Evolutionary conservation across 345 rosid species (phyloP).

Genomic region (Lepidium africanum): DNA sequence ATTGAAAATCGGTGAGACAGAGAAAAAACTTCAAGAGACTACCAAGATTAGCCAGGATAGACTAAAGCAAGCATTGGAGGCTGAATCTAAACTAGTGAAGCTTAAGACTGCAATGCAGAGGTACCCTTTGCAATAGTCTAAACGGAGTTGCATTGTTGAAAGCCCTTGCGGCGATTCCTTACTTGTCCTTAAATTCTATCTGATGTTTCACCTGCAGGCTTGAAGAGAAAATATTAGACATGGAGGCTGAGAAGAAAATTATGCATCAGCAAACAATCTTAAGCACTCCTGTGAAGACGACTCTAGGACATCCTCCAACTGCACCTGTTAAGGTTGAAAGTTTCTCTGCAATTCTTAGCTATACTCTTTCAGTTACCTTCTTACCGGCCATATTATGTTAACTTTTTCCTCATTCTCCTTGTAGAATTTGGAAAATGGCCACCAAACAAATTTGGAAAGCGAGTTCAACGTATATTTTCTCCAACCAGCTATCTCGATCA

Average conservation of each 20-base stretch:
- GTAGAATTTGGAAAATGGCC: slow-evolving; percentile 91
- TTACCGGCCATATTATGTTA: neutral
- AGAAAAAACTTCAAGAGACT: slow-evolving; percentile 79
- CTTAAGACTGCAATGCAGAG: slow-evolving; percentile 91
- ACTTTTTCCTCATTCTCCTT: slow-evolving; percentile 9
- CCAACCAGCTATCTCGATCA: slow-evolving; percentile 1
- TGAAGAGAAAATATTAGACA: slow-evolving; percentile 70
- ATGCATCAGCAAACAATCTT: slow-evolving; percentile 64
- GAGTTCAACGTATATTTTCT: slow-evolving; percentile 46
- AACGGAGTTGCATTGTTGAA: neutral
- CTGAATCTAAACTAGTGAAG: slow-evolving; percentile 73
- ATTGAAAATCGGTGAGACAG: slow-evolving; percentile 82
- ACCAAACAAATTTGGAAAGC: slow-evolving; percentile 48
- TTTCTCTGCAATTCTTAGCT: slow-evolving; percentile 7
- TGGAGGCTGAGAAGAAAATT: slow-evolving; percentile 80
- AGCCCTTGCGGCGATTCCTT: neutral
- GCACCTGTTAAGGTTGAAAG: slow-evolving; percentile 43
- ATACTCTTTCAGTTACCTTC: neutral
- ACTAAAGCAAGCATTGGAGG: slow-evolving; percentile 84
- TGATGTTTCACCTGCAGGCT: slow-evolving; percentile 51
- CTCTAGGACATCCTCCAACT: slow-evolving; percentile 54
- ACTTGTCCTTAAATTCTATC: neutral
- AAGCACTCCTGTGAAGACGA: slow-evolving; percentile 46
- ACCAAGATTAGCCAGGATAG: slow-evolving; percentile 86
- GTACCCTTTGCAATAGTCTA: slow-evolving; percentile 28